Evolutionary conservation across 495 filamentous ascomycete genomes (phyloP), one percentile per base, ranked within the genome.

Genomic region (Lasiosphaeris hirsuta): DNA sequence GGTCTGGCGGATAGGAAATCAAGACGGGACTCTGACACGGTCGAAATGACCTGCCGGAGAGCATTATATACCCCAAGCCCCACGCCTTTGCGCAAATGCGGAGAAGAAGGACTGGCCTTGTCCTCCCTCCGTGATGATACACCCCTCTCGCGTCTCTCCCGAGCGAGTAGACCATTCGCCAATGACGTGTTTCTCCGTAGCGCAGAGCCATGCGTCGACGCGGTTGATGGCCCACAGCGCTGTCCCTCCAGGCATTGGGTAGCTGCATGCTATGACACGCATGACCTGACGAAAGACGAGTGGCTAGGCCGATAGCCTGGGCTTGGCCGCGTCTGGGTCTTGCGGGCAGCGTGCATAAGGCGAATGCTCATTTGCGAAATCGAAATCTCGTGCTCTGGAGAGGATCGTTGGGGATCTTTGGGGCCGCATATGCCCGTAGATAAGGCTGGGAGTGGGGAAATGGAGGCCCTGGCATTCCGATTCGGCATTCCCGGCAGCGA

Each of bases 31-130:
- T 30, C 23, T 30, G 5, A 30, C 23, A 30, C 2, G 23, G 23
- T 5, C 39, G 3, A 15, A 41, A 41, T 41, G 39, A 13, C 39
- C 39, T 41, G 39, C 11, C 7, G 18, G 10, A 17, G 10, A 44
- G 2, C 17, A 8, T 43, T 65, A 60, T 66, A 68, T 65, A 66
- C 17, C 49, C 53, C 7, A 23, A 48, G 3, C n/a, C 34, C 5
- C 30, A 23, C 30, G 15, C 34, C 35, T 70, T 56, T 70, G 68
- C 68, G 68, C 68, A 70, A 69, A 69, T 70, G 68, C 68, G 68
- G 57, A 70, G 55, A 69, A 51, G 13, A 11, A 19, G 3, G 3
- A 5, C 5, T 30, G 23, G 46, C n/a, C 33, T 49, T 49, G 46
- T 49, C 51, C 39, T 42, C 51, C 38, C 33, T 38, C 54, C 43